Conservation (phyloP, 371 early-diverging fungal species). For the Mucor velutinosus region DNA sequence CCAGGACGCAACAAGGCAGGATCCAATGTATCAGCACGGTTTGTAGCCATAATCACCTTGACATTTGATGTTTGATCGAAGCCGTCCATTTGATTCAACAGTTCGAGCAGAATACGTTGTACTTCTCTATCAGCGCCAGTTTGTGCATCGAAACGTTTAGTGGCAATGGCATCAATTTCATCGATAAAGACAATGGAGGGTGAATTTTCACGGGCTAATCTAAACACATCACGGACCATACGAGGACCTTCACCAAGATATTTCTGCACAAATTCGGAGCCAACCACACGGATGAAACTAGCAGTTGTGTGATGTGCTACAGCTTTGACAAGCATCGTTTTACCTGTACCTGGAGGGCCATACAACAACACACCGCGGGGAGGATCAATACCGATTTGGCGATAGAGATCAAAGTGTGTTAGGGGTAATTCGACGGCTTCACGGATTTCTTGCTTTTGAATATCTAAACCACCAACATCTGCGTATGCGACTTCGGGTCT, state of each 20-base stretch:
- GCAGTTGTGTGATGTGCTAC: conserved; percentile 99
- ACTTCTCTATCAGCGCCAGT: conserved; percentile 99
- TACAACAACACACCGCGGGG: conserved; percentile 99
- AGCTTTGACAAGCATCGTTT: conserved; percentile 99
- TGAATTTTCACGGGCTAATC: conserved; percentile 98
- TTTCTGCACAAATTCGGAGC: conserved; percentile 99
- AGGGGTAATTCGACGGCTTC: conserved; percentile 99
- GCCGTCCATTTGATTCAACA: conserved; percentile 99
- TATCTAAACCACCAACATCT: conserved; percentile 99
- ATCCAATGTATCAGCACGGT: conserved; percentile 99
- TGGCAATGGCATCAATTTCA: conserved; percentile 99
- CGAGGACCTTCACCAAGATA: conserved; percentile 99
- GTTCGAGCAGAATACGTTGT: conserved; percentile 98
- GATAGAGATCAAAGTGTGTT: conserved; percentile 99
- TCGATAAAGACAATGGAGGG: conserved; percentile 99
- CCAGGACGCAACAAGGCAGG: conserved; percentile 99
- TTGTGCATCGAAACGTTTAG: conserved; percentile 99
- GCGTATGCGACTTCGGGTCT: conserved; percentile 96
- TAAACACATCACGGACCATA: conserved; percentile 99
- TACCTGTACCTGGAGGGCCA: conserved; percentile 98
- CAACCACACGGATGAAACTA: conserved; percentile 98
- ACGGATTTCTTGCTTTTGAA: conserved; percentile 99
- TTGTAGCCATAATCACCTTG: conserved; percentile 99
- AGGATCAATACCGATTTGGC: conserved; percentile 99
- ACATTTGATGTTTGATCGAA: conserved; percentile 99